A percentile compares a stretch with the other conserved stretches of the same genome.
Evolutionary conservation across 306 rosid species (phyloP).

Genomic region (Trichosanthes truncata): DNA sequence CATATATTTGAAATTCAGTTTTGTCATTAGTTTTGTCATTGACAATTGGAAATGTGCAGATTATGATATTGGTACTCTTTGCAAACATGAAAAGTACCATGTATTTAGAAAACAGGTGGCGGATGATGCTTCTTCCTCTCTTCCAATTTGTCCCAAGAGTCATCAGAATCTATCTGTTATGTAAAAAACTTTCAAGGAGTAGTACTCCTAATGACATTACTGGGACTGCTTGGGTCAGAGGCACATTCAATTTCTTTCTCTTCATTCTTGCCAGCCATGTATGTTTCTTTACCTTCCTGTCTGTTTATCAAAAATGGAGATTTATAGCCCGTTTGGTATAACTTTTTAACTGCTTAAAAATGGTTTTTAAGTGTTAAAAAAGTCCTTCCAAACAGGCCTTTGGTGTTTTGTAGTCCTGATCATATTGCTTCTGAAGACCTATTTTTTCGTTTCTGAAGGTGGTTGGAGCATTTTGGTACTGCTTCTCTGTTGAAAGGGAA

Average conservation of each 20-base stretch:
- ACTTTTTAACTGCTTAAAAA: no score
- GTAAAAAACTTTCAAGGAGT: not conserved
- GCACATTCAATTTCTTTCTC: constrained; percentile 5
- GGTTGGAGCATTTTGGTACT: constrained; percentile 8
- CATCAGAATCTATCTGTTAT: constrained; percentile 6
- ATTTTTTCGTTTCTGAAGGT: not conserved
- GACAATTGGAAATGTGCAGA: not conserved
- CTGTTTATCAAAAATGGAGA: not conserved
- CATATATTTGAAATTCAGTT: not conserved
- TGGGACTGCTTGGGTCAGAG: constrained; percentile 1
- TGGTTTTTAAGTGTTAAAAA: no score
- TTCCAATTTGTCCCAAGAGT: constrained; percentile 14
- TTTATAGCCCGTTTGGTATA: not conserved
- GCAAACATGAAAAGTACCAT: not conserved
- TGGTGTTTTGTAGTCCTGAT: not conserved
- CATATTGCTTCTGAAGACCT: not conserved
- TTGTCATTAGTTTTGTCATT: not conserved
- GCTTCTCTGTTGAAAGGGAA: constrained; percentile 3
- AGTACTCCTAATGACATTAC: not conserved
- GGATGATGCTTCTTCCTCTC: not conserved
- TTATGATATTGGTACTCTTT: not conserved
- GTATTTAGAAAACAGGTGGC: not conserved
- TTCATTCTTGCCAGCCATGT: constrained; percentile 15
- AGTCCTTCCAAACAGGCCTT: no score
- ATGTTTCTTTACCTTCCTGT: not conserved